Evolutionary conservation across 2,329 filamentous ascomycete genomes (phyloP).

Genomic region (Onygena corvina): DNA sequence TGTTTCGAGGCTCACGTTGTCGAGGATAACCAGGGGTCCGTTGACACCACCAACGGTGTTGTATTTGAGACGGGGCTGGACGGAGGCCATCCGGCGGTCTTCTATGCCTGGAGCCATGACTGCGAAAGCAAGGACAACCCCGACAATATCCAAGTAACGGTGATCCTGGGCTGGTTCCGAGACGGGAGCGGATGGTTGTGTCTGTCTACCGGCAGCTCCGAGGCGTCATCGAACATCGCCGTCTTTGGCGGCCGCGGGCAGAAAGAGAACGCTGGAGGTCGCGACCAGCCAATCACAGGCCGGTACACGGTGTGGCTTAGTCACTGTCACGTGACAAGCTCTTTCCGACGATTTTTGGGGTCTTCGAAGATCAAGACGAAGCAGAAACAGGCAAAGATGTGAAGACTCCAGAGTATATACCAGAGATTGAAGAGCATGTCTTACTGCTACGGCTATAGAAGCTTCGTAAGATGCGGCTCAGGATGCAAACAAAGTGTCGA

Average conservation of each 20-base stretch:
- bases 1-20: constrained; percentile 56
- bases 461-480: background rate
- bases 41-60: constrained; percentile 98
- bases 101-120: constrained; percentile 32
- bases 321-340: background rate
- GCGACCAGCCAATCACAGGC: background rate
- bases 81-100: constrained; percentile 38
- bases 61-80: constrained; percentile 72
- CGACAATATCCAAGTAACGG: background rate
- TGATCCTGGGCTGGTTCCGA: background rate
- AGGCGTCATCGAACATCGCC: background rate
- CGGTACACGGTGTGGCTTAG: background rate
- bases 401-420: too few relatives aligned
- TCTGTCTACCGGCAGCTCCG: background rate
- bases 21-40: constrained; percentile 91
- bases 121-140: constrained; percentile 2
- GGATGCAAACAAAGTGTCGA: background rate
- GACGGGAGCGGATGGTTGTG: background rate
- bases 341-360: background rate
- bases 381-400: too few relatives aligned
- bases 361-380: too few relatives aligned
- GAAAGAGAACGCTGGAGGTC: background rate
- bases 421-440: too few relatives aligned
- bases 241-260: background rate
- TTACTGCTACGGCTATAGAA: too few relatives aligned